These are phyloP conservation scores for Adansonia rubrostipa DNA, from an alignment of 441 rosid species.

Conservation along the genomic window DNA sequence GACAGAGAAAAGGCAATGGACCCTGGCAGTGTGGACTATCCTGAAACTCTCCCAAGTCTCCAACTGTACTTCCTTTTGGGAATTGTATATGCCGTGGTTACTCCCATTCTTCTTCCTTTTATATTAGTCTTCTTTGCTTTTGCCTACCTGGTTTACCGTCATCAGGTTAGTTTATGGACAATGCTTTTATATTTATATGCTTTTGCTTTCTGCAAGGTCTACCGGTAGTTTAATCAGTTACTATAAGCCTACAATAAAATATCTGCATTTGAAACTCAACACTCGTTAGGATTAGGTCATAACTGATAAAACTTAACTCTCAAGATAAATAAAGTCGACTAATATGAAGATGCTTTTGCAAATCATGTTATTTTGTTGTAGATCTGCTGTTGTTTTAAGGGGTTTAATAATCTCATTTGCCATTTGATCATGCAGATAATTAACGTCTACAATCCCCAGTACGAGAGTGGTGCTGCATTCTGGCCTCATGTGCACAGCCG, in stretches of 20 bases:
- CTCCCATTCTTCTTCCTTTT: conserved; percentile 97
- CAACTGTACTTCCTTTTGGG: conserved; percentile 95
- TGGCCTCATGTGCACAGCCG: conserved; percentile 98
- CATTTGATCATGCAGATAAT: conserved; percentile 60
- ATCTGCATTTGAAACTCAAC: background rate
- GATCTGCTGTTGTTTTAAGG: background rate
- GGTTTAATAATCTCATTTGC: background rate
- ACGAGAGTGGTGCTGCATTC: conserved; percentile 96
- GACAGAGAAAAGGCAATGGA: conserved; percentile 86
- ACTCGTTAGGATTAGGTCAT: background rate
- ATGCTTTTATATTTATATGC: background rate
- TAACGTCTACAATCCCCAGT: conserved; percentile 85
- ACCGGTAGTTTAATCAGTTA: background rate
- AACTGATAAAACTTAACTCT: background rate
- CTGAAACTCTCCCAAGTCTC: conserved; percentile 87
- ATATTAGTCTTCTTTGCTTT: conserved; percentile 83
- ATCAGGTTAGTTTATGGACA: conserved; percentile 65
- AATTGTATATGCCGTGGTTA: conserved; percentile 85
- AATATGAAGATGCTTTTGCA: background rate
- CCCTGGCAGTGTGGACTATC: conserved; percentile 81
- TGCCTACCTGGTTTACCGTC: conserved; percentile 92
- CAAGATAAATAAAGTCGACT: background rate
- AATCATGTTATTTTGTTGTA: background rate
- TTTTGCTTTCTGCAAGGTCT: conserved; percentile 2
- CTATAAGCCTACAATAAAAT: background rate